Base-by-base conservation (phyloP, 106 monocot genomes). In the Dioscorea dumetorum region DNA sequence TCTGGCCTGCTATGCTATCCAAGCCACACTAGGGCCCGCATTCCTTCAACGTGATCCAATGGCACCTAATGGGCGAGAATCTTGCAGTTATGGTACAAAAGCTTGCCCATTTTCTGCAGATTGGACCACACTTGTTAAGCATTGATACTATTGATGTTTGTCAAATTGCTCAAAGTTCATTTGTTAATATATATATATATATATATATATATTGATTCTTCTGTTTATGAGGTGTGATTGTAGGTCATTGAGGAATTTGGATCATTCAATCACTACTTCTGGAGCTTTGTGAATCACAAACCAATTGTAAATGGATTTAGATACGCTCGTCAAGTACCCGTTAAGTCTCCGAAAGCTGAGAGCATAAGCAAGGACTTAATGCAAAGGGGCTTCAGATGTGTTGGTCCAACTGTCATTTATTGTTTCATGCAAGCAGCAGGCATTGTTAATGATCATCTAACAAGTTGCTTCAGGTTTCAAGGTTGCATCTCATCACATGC, bases 391-490 rank as follows among this genome's bases (percentile, higher is more conserved):
- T 78, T 79, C 49, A 67, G 78, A n/a, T 49, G 71, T 22, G 83
- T 83, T 35, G 74, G 78, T 0, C 78, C 83, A 12, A 75, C 78
- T 2, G 71, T 75, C 15, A 67, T 79, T 32, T 75, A 83, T 61
- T 79, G 75, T 49, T 83, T 84, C 76, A 79, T 79, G 79, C 84
- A 84, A 64, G 76, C 66, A 22, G 79, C 84, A 0, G 84, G 84
- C 12, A 66, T 79, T 11, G 76, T 73, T 4, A 84, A 76, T 31
- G 83, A 84, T 58, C 83, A 84, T 63, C 71, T 79, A 13, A 60
- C 69, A 35, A 60, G 65, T 49, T 79, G 83, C 69, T 79, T 64
- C 50, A 76, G 83, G 22, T 83, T 75, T 24, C 57, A 79, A 48
- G 71, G 72, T 74, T 83, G 83, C 32, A 41, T 41, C 41, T 41